These are phyloP conservation scores for Scheffersomyces stambukii DNA, from an alignment of 1,139 yeast genomes.

Conservation along the genomic window DNA sequence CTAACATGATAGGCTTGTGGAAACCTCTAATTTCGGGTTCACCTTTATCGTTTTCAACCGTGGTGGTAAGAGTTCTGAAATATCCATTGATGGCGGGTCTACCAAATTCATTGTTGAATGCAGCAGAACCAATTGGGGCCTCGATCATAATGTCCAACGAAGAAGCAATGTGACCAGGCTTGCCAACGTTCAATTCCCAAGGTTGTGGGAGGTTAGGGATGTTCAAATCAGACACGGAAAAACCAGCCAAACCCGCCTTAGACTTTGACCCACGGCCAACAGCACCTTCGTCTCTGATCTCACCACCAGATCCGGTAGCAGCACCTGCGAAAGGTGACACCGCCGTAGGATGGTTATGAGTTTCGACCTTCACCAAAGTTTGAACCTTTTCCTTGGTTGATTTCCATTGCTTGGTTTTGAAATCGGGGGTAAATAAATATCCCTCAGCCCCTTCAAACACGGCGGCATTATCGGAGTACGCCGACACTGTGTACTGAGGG, in stretches of 20 bases:
- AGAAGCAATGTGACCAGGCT: constrained; percentile 90
- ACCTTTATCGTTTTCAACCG: constrained; percentile 59
- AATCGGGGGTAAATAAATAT: constrained; percentile 73
- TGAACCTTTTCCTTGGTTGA: constrained; percentile 76
- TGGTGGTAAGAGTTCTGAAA: constrained; percentile 90
- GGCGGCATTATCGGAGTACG: constrained; percentile 98
- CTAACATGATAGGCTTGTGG: constrained; percentile 99
- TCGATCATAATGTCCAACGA: constrained; percentile 92
- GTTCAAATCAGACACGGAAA: constrained; percentile 82
- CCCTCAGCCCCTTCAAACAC: constrained; percentile 85
- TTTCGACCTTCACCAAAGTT: constrained; percentile 91
- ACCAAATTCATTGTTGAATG: constrained; percentile 98
- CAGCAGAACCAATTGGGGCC: constrained; percentile 97
- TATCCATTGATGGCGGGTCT: constrained; percentile 97
- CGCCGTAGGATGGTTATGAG: constrained; percentile 99
- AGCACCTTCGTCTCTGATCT: constrained; percentile 99
- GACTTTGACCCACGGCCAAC: constrained; percentile 98
- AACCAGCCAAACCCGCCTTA: constrained; percentile 94
- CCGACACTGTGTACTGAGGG: constrained; percentile 84
- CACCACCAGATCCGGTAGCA: constrained; percentile 99
- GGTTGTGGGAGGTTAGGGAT: constrained; percentile 88
- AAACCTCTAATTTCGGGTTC: constrained; percentile 83
- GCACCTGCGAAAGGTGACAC: constrained; percentile 99
- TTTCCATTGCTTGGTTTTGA: constrained; percentile 66
- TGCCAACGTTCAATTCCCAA: constrained; percentile 88